A percentile compares a stretch with the other conserved stretches of the same genome.
phyloP scores from a whole-genome alignment of 805 yeast genomes.

The Candida patagonica region DNA sequence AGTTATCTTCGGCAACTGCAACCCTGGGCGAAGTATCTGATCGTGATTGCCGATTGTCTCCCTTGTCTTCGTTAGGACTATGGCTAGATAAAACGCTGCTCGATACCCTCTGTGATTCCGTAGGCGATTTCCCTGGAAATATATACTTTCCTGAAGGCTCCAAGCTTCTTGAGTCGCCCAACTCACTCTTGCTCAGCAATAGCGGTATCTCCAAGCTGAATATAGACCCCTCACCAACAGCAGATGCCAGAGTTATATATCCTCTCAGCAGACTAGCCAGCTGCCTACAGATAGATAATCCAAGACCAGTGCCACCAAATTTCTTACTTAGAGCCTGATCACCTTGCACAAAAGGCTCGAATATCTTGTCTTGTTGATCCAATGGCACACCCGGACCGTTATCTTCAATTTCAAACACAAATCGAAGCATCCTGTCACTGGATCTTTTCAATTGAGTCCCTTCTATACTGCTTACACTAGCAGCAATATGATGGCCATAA shows the following conservation, averaged over 20 bases:
- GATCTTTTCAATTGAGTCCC: neutral
- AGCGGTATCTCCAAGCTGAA: conserved; percentile 62
- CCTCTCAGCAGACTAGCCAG: conserved; percentile 86
- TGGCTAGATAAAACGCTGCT: neutral
- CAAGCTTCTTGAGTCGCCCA: neutral
- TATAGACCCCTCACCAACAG: conserved; percentile 74
- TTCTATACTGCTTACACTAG: conserved; percentile 1
- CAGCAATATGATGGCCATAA: neutral
- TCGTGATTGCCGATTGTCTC: neutral
- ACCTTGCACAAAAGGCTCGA: conserved; percentile 95
- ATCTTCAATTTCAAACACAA: conserved; percentile 71
- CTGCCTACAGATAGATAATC: conserved; percentile 80
- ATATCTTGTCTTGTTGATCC: conserved; percentile 68
- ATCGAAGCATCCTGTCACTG: conserved; percentile 6
- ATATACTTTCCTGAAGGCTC: neutral
- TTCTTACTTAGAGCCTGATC: conserved; percentile 87
- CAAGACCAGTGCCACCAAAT: conserved; percentile 93
- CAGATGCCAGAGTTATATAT: conserved; percentile 60
- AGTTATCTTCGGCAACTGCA: conserved; percentile 86
- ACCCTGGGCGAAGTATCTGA: conserved; percentile 27
- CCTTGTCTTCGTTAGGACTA: neutral
- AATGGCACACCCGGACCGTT: conserved; percentile 91
- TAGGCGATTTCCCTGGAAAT: too few relatives aligned
- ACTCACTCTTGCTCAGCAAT: neutral
- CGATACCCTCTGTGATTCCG: too few relatives aligned